These are phyloP conservation scores for Linum usitatissimum DNA, from an alignment of 345 rosid species.

Conservation along the genomic window DNA sequence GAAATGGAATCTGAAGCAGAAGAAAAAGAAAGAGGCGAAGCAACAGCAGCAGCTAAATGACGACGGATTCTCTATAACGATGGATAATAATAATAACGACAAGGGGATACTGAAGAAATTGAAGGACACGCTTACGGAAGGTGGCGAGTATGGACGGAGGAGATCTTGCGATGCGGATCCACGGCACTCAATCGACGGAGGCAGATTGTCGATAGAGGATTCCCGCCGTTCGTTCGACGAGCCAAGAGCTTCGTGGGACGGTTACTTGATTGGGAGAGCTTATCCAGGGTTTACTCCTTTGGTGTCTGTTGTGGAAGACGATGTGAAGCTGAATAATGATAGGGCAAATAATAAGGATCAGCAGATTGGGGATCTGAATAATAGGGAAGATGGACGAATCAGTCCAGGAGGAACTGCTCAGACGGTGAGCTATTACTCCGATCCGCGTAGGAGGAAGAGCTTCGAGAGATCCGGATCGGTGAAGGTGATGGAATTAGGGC, in stretches of 20 bases:
- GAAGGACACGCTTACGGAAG: slow-evolving; percentile 33
- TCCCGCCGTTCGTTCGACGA: slow-evolving; percentile 44
- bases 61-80: not conserved
- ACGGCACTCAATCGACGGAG: slow-evolving; percentile 24
- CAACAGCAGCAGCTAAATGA: slow-evolving; percentile 2
- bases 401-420: slow-evolving; percentile 26
- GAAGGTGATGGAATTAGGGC: slow-evolving; percentile 13
- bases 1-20: slow-evolving; percentile 38
- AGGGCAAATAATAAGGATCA: slow-evolving; percentile 5
- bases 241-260: slow-evolving; percentile 83
- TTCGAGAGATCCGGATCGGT: slow-evolving; percentile 18
- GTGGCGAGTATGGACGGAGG: slow-evolving; percentile 37
- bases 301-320: slow-evolving; percentile 50
- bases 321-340: slow-evolving; percentile 28
- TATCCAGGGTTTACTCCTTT: slow-evolving; percentile 36
- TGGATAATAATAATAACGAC: not conserved
- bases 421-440: slow-evolving; percentile 24
- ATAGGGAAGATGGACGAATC: slow-evolving; percentile 18
- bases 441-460: slow-evolving; percentile 21
- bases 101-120: slow-evolving; percentile 10
- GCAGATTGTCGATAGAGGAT: slow-evolving; percentile 29
- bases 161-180: slow-evolving; percentile 49
- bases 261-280: slow-evolving; percentile 46
- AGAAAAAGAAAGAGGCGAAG: slow-evolving; percentile 15
- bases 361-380: slow-evolving; percentile 18